Base-by-base conservation (phyloP, 768 basidiomycete species). In the Coprinopsis strossmayeri region DNA sequence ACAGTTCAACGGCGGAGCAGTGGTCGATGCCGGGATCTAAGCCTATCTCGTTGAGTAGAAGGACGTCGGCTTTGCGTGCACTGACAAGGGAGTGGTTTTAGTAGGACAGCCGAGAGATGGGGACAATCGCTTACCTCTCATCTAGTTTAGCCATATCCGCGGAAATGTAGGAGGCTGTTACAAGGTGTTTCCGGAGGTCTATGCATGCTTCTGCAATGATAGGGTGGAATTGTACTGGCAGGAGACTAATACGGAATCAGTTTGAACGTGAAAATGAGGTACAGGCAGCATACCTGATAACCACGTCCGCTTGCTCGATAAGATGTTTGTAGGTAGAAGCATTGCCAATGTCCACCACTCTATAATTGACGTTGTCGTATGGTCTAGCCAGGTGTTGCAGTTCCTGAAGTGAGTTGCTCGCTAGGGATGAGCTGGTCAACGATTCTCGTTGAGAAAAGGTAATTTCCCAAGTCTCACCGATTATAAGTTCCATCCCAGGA, bases 121-220 rank as follows among this genome's bases (percentile, higher is more conserved):
- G 32, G 24, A 24, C 10, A 46, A 18, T 0, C 11, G 54, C 79
- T 21, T 55, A 91, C 91, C 64, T 61, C 10, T 72, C 54, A 58
- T 91, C 70, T 17, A 95, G 62, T 0, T 65, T 67, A 5, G 70
- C 66, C 91, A 96, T 96, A 7, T 73, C 79, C 0, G 77, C 76
- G 0, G 89, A 90, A 54, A 87, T 82, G 60, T 97, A 97, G 3
- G 91, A 94, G 0, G 94, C 91, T 0, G 94, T 96, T 45, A 97
- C 79, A 48, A 97, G 74, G 53, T 94, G 86, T 52, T 83, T 88
- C 10, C 66, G 56, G 51, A 82, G 69, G 27, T 69, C 53, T 42
- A 97, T 81, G 57, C 93, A 95, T 0, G 80, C 56, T 53, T 84
- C 71, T 1, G 92, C 93, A 12, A 92, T 72, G 1, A 61, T 54